Percentiles rank a stretch among this genome's conserved stretches.
These are phyloP conservation scores for Nepenthes gracilis DNA, from an alignment of 148 eudicot genomes.

Conservation along the genomic window DNA sequence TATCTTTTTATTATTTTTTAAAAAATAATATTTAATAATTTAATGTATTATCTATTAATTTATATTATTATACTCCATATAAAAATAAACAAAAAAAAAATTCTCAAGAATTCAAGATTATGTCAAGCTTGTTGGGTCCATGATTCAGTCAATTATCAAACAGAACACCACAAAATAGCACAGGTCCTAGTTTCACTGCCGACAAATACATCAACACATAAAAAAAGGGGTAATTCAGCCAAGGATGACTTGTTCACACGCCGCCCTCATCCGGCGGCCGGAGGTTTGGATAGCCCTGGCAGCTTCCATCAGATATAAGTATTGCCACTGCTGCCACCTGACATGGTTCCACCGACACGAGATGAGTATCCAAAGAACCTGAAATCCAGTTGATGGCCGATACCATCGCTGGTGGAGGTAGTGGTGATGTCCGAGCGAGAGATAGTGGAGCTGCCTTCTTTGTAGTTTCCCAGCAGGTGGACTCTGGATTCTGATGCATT, in stretches of 20 bases:
- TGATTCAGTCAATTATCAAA: no score
- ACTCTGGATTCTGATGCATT: conserved; percentile 14
- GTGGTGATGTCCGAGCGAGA: conserved; percentile 34
- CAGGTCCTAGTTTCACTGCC: no score
- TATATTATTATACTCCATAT: no score
- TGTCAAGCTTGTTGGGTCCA: no score
- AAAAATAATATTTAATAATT: no score
- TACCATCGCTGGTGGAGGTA: conserved; percentile 19
- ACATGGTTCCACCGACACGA: conserved; percentile 15
- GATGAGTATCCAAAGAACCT: conserved; percentile 33
- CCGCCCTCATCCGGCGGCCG: conserved; percentile 4
- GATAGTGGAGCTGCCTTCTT: conserved; percentile 23
- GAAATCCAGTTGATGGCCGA: conserved; percentile 25
- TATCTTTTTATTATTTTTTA: no score
- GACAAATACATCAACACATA: not conserved
- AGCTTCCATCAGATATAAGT: conserved; percentile 19
- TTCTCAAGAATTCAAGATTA: no score
- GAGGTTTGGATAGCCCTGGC: not conserved
- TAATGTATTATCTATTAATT: no score
- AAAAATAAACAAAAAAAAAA: no score
- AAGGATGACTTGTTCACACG: conserved; percentile 48
- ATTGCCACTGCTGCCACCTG: conserved; percentile 10
- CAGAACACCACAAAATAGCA: no score
- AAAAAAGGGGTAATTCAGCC: conserved; percentile 25
- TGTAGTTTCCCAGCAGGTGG: conserved; percentile 13